Evolutionary conservation across 2,329 filamentous ascomycete species (phyloP).

Genomic region (Zymoseptoria crescenta): DNA sequence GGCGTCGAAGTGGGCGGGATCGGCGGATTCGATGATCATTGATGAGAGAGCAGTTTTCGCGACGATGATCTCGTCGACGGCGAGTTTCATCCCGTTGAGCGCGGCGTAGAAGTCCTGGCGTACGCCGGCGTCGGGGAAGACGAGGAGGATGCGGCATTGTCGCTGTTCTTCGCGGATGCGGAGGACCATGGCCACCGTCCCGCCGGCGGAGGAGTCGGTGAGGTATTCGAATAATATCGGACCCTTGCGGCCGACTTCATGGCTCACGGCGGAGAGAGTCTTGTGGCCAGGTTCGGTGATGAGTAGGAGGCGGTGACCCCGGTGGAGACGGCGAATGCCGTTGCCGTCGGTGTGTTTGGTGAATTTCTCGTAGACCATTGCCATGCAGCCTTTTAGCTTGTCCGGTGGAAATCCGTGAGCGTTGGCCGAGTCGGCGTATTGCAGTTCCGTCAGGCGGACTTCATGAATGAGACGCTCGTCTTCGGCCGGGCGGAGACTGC

Average conservation of each 20-base stretch:
- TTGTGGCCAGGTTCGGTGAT: constrained; percentile 71
- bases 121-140: constrained; percentile 67
- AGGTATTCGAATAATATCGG: constrained; percentile 74
- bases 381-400: constrained; percentile 59
- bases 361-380: constrained; percentile 67
- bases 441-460: constrained; percentile 62
- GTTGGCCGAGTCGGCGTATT: constrained; percentile 70
- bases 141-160: constrained; percentile 66
- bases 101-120: constrained; percentile 64
- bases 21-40: constrained; percentile 54
- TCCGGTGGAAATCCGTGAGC: constrained; percentile 69
- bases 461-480: constrained; percentile 66
- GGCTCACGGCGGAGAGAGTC: constrained; percentile 67
- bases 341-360: constrained; percentile 62
- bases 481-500: constrained; percentile 57
- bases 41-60: constrained; percentile 60
- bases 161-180: constrained; percentile 59
- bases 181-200: constrained; percentile 63
- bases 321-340: constrained; percentile 64
- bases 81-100: constrained; percentile 63
- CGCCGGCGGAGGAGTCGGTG: constrained; percentile 46
- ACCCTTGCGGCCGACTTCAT: constrained; percentile 55
- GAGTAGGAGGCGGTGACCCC: constrained; percentile 70
- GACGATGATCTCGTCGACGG: constrained; percentile 60
- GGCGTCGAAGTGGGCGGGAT: constrained; percentile 40